Percentiles rank a stretch among this genome's conserved stretches.
Conservation (phyloP, 306 rosid genomes). For the Rosa lucieae region DNA sequence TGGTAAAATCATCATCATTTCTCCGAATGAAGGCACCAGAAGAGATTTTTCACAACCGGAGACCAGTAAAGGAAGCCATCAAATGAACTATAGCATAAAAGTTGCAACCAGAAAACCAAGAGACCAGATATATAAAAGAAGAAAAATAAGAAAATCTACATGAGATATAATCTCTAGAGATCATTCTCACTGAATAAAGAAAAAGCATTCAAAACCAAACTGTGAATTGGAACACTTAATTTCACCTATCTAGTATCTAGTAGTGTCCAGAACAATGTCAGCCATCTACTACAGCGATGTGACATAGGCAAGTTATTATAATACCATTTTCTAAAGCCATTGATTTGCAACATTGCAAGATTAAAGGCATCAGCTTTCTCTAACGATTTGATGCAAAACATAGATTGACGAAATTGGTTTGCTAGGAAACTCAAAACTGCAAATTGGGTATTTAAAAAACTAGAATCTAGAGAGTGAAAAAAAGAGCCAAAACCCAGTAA, state of each 20-base stretch:
- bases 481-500: not conserved
- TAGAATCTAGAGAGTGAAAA: not conserved
- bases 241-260: too few relatives aligned
- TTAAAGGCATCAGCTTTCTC: constrained; percentile 4
- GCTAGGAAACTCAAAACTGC: not conserved
- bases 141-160: too few relatives aligned
- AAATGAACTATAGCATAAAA: not conserved
- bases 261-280: not conserved
- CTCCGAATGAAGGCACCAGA: not conserved
- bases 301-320: not conserved
- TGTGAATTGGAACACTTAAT: too few relatives aligned
- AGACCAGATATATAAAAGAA: too few relatives aligned
- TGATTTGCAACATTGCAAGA: not conserved
- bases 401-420: not conserved
- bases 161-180: too few relatives aligned
- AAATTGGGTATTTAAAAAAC: not conserved
- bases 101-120: not conserved
- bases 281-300: not conserved
- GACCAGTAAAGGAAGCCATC: not conserved
- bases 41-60: not conserved
- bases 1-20: not conserved
- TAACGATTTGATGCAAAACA: not conserved
- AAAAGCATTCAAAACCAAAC: too few relatives aligned
- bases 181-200: too few relatives aligned
- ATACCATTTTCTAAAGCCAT: not conserved